These are phyloP conservation scores for Phytophthora meadii DNA, from an alignment of 352 stramenopile genomes.

Conservation along the genomic window DNA sequence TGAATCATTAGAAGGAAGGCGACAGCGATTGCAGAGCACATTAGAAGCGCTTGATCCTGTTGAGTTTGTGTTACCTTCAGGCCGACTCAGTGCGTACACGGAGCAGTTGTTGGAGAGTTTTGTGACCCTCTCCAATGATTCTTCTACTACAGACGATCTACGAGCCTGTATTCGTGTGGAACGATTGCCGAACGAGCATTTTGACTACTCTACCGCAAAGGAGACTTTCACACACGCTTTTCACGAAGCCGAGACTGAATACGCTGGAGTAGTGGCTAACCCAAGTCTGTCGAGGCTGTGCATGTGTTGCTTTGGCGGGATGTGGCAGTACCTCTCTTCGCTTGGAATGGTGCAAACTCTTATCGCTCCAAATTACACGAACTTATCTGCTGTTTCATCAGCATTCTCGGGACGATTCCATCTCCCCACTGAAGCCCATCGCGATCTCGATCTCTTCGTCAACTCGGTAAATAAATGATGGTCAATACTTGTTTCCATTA, in stretches of 20 bases:
- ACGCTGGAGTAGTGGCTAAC: slow-evolving; percentile 1
- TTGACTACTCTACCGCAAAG: slow-evolving; percentile 24
- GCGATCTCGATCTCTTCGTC: slow-evolving; percentile 49
- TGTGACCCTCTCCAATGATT: neutral
- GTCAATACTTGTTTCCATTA: neutral
- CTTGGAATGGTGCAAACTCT: slow-evolving; percentile 36
- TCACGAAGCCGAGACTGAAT: slow-evolving; percentile 8
- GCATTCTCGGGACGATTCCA: slow-evolving; percentile 19
- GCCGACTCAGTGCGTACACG: slow-evolving; percentile 46
- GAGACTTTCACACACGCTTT: slow-evolving; percentile 23
- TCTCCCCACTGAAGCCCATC: slow-evolving; percentile 33
- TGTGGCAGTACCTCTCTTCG: slow-evolving; percentile 40
- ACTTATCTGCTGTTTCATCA: slow-evolving; percentile 7
- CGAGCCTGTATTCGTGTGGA: slow-evolving; percentile 36
- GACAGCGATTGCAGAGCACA: slow-evolving; percentile 28
- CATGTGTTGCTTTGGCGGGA: slow-evolving; percentile 39
- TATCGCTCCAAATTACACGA: slow-evolving; percentile 34
- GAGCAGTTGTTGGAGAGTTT: slow-evolving; percentile 49
- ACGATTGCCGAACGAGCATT: slow-evolving; percentile 29
- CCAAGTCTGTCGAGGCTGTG: slow-evolving; percentile 34
- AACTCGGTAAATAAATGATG: slow-evolving; percentile 36
- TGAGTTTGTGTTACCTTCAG: slow-evolving; percentile 50
- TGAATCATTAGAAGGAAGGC: slow-evolving; percentile 32
- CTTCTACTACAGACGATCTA: neutral
- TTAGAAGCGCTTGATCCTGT: slow-evolving; percentile 46